These are phyloP conservation scores for Rosa rugosa DNA, from an alignment of 306 rosid genomes.

Conservation along the genomic window DNA sequence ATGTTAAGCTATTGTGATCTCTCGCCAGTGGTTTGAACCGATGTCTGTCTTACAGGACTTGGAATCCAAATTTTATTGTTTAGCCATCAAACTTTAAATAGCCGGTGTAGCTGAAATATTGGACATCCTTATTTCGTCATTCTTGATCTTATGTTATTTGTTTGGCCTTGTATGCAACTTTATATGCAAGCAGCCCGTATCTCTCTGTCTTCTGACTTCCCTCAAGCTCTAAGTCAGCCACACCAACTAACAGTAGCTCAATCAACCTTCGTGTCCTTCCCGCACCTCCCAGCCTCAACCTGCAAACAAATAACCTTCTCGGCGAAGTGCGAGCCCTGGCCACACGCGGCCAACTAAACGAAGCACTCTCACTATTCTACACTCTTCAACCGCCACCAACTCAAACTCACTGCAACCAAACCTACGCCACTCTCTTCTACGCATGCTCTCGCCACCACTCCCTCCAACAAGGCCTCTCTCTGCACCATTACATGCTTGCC, in stretches of 20 bases:
- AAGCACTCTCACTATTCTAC: constrained; percentile 63
- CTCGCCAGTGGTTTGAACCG: too few species aligned
- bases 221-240: too few species aligned
- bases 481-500: constrained; percentile 61
- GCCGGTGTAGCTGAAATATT: too few species aligned
- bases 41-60: too few species aligned
- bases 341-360: constrained; percentile 43
- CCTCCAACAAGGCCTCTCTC: constrained; percentile 56
- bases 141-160: too few species aligned
- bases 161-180: too few species aligned
- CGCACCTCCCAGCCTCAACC: constrained; percentile 16
- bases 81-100: too few species aligned
- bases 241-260: not conserved
- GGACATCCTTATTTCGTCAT: too few species aligned
- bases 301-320: constrained; percentile 28
- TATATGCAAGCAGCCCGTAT: too few species aligned
- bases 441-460: constrained; percentile 57
- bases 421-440: constrained; percentile 66
- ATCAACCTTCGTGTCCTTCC: constrained; percentile 2
- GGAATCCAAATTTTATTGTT: too few species aligned
- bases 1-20: too few species aligned
- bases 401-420: constrained; percentile 43
- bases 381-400: constrained; percentile 1
- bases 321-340: constrained; percentile 39
- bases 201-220: too few species aligned